Percentiles rank a stretch among this genome's conserved stretches.
These are phyloP conservation scores for Ilyonectria destructans DNA, from an alignment of 2,329 filamentous ascomycete genomes.

Conservation along the genomic window DNA sequence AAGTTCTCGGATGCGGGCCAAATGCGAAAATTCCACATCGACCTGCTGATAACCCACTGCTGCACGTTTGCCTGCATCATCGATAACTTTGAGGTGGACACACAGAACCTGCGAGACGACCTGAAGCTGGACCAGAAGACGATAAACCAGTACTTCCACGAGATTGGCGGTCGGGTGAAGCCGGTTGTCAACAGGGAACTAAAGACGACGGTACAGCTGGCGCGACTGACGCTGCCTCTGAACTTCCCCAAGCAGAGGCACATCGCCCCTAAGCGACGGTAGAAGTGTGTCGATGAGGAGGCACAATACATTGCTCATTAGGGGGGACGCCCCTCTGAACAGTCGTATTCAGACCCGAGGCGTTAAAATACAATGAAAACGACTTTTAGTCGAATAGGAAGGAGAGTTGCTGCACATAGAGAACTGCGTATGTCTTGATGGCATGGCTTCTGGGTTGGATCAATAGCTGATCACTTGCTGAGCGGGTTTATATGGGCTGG, in stretches of 20 bases:
- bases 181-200: constrained; percentile 74
- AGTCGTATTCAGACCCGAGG: neutral
- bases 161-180: constrained; percentile 81
- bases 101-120: constrained; percentile 79
- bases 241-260: constrained; percentile 80
- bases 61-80: constrained; percentile 80
- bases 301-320: too few species aligned
- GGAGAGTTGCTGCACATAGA: constrained; percentile 9
- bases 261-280: constrained; percentile 51
- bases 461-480: neutral
- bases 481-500: constrained; percentile 14
- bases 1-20: constrained; percentile 77
- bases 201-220: constrained; percentile 71
- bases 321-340: neutral
- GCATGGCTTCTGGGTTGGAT: constrained; percentile 4
- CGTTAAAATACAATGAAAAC: neutral
- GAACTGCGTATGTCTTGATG: neutral
- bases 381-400: neutral
- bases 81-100: constrained; percentile 82
- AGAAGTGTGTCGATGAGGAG: constrained; percentile 2
- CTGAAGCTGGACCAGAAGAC: constrained; percentile 80
- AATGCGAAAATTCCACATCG: constrained; percentile 80
- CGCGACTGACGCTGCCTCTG: constrained; percentile 83
- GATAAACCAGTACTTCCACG: constrained; percentile 81
- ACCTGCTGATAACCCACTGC: constrained; percentile 82